Evolutionary conservation across 176 grass and related monocot genomes (phyloP), one percentile per base, ranked within the genome.

Genomic region (Phoenix roebelenii): DNA sequence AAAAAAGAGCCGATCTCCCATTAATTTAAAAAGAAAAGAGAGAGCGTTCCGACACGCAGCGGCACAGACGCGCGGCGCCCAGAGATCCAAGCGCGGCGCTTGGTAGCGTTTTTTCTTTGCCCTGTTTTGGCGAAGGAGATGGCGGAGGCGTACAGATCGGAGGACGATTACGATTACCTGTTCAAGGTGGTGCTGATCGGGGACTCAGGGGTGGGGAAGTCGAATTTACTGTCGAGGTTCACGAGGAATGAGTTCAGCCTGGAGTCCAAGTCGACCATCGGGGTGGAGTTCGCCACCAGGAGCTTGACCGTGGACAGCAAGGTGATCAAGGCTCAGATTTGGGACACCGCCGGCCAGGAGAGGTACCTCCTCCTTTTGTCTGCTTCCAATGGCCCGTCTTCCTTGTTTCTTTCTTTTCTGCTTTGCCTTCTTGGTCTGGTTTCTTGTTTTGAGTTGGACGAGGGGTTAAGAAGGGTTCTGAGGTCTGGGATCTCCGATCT

Each of bases 131-230:
- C 35, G 35, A 44, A 10, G 5, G 15, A 51, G n/a, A 59, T 59
- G 54, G 67, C 30, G 6, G 55, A 30, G 55, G 35, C 35, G 35
- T 70, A 70, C 55, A 20, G 67, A 51, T 55, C 30, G 39, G 67
- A 70, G 67, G 67, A 70, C 16, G 67, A 70, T 2, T 70, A 68
- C 52, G 66, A 68, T 25, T 68, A 70, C 67, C 23, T 70, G 20
- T 70, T 70, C 55, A 70, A 70, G 67, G 18, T 70, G 55, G 67
- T 70, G 55, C 67, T 70, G 22, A 70, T 70, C 55, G 67, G 67
- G 14, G 67, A 70, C 55, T 70, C 67, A 1, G 67, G 67, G 14
- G 67, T 70, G 3, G 67, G 67, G 6, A 70, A 70, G 55, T 70
- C 67, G 15, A 70, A 70, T 35, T 39, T 70, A 14, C 67, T 59